A percentile compares a stretch with the other conserved stretches of the same genome.
These are phyloP conservation scores for Psilocybe cyanescens DNA, from an alignment of 768 basidiomycete genomes.

Conservation along the genomic window DNA sequence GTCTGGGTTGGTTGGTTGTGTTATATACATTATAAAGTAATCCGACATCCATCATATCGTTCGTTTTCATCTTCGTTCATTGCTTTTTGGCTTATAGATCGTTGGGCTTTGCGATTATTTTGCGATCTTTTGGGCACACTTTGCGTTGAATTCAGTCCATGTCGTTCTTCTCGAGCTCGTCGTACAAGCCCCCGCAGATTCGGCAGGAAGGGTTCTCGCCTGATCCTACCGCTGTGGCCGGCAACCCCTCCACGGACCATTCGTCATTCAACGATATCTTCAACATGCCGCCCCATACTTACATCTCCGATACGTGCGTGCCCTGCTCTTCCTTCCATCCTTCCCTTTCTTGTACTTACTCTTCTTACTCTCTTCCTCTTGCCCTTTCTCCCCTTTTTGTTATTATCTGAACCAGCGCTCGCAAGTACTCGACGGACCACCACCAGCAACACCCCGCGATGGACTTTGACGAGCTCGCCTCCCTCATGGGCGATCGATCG, in stretches of 20 bases:
- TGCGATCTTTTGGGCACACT: too few relatives aligned
- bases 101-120: too few relatives aligned
- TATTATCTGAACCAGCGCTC: background rate
- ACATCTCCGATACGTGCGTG: constrained; percentile 54
- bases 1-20: too few relatives aligned
- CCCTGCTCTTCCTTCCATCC: background rate
- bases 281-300: constrained; percentile 37
- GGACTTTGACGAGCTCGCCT: constrained; percentile 76
- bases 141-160: constrained; percentile 13
- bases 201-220: constrained; percentile 72
- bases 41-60: too few relatives aligned
- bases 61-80: too few relatives aligned
- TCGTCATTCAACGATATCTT: constrained; percentile 31
- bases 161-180: constrained; percentile 41
- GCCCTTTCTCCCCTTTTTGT: background rate
- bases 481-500: constrained; percentile 47
- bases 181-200: constrained; percentile 62
- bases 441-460: constrained; percentile 18
- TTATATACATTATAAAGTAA: too few relatives aligned
- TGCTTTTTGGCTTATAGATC: too few relatives aligned
- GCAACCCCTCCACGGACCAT: constrained; percentile 34
- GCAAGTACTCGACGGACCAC: constrained; percentile 9
- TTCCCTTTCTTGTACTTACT: background rate
- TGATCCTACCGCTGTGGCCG: constrained; percentile 24
- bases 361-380: background rate